Evolutionary conservation across 2,329 filamentous ascomycete genomes (phyloP), one percentile per base, ranked within the genome.

Genomic region (Cladophialophora bantiana): DNA sequence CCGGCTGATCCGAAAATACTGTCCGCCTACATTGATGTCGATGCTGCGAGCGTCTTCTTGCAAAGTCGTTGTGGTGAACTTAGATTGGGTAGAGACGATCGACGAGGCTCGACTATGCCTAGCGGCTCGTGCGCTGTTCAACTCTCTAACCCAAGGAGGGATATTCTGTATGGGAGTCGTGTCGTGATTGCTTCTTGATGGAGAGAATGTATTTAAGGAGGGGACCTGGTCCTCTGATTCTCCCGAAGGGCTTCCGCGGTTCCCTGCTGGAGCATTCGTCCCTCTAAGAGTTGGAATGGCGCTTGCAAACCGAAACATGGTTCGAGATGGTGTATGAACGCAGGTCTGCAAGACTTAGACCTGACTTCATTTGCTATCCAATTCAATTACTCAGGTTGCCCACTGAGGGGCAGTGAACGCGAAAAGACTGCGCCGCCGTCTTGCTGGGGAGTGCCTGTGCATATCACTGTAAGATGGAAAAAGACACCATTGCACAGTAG

Each of bases 1-100:
- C 54, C 75, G 73, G 65, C 72, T 75, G 66, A 77, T 77, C 20
- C 74, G 67, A 61, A 76, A 77, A 40, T 71, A 63, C 60, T 72
- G 73, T 7, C 71, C 72, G 13, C 73, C 75, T 35, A 75, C 60
- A 40, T 73, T 65, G 38, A 77, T 66, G 64, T 77, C 74, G 52
- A 77, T 72, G 59, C 75, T 76, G 45, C 72, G 68, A 6, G 71
- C 71, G 63, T 73, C 72, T 7, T 73, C 72, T 31, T 69, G 68
- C 15, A 75, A 42, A n/a, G 74, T 75, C 18, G 60, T 70, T 34
- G 73, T 76, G n/a, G 73, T 75, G 36, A 73, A 68, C 38, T 68
- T 73, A 12, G 75, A 76, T 45, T 70, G 69, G 26, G 74, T 76
- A 2, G 75, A 77, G 3, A 76, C 65, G 26, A 75, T 73, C 52